Evolutionary conservation across 768 basidiomycete species (phyloP).

Genomic region (Rubroboletus satanas): DNA sequence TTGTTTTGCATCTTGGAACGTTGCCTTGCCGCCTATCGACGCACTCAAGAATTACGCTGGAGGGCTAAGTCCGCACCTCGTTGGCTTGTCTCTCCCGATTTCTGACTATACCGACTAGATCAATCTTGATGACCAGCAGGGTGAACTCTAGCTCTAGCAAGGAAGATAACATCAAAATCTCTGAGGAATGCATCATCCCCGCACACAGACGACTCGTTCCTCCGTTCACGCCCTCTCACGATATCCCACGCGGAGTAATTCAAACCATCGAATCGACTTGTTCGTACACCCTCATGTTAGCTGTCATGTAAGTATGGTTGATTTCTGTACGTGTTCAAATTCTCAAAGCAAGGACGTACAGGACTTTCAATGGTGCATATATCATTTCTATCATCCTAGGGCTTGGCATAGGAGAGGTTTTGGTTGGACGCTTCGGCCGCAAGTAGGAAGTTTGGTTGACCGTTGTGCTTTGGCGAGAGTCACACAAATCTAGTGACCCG

Average conservation of each 20-base stretch:
- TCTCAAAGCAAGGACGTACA: constrained; percentile 30
- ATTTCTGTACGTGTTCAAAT: neutral
- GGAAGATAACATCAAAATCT: neutral
- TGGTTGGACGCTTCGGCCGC: constrained; percentile 57
- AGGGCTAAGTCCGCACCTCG: constrained; percentile 42
- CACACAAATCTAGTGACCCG: neutral
- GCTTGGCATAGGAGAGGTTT: constrained; percentile 66
- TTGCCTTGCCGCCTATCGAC: constrained; percentile 56
- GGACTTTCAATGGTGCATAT: constrained; percentile 82
- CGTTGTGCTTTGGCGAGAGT: neutral
- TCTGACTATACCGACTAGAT: constrained; percentile 11
- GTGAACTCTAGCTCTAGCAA: neutral
- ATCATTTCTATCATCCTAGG: constrained; percentile 71
- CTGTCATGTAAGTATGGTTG: constrained; percentile 58
- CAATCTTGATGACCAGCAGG: neutral
- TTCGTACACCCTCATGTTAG: constrained; percentile 73
- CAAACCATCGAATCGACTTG: constrained; percentile 61
- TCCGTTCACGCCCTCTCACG: constrained; percentile 66
- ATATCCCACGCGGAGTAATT: constrained; percentile 65
- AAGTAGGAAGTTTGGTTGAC: neutral
- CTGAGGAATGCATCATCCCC: neutral
- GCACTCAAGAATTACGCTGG: constrained; percentile 56
- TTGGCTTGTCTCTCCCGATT: neutral
- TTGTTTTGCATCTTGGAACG: constrained; percentile 68
- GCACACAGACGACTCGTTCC: constrained; percentile 33